Evolutionary conservation across 2,329 filamentous ascomycete genomes (phyloP), one percentile per base, ranked within the genome.

Genomic region (Xylariaceae sp.): DNA sequence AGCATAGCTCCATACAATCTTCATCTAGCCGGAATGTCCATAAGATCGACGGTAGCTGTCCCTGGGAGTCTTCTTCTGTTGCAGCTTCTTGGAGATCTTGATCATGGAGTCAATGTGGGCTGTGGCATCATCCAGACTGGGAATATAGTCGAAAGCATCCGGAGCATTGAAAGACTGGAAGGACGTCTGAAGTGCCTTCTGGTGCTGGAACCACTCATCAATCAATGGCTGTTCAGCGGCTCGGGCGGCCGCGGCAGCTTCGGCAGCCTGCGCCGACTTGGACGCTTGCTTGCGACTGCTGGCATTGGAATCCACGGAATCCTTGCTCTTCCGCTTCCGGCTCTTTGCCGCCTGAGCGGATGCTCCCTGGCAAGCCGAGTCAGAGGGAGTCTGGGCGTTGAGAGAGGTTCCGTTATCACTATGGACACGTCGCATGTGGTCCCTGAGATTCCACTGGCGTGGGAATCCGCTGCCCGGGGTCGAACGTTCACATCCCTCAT

Each of bases 351-450:
- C 57, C 27, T 55, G 49, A 24, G 36, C 21, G 36, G 53, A 47
- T 30, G 56, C 54, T 36, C 62, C 53, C 36, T 62, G 61, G 24
- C 50, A 53, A 17, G 63, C 55, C 8, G 66, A 59, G 7, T 68
- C 65, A 23, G 72, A 70, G 16, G 60, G 65, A 29, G 31, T 26
- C n/a, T 50, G 53, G 33, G 35, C 17, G 40, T 1, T 36, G 29
- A 59, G 50, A 5, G 57, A 54, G 48, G 63, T 65, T 30, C 69
- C 67, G 44, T 70, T 69, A 56, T 78, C 76, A 50, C 81, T 81
- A 68, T 97, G 90, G 6, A 96, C 89, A 47, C 90, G 83, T 68
- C 88, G 87, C 89, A 96, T 96, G 73, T 97, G 90, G 67, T 97
- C 90, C 63, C 85, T 82, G 38, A 95, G 76, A 67, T 97, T 97